Conservation (phyloP, 768 basidiomycete species). For the Lentinula edodes region DNA sequence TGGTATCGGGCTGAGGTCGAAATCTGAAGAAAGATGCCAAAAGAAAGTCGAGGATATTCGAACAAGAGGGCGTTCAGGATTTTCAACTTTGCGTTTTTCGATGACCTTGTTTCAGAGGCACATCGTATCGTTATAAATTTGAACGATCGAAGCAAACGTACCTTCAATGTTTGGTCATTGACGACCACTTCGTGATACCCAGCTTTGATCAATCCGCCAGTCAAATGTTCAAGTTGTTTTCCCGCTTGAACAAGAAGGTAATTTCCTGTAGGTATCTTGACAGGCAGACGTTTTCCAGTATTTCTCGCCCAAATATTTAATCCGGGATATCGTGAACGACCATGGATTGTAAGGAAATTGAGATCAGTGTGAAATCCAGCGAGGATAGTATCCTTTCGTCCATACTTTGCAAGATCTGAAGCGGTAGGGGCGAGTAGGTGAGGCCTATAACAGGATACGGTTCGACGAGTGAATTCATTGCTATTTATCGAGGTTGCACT, state of each 20-base stretch:
- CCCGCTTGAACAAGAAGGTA: slow-evolving; percentile 92
- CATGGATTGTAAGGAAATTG: slow-evolving; percentile 91
- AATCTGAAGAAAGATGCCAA: slow-evolving; percentile 89
- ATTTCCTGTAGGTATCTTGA: slow-evolving; percentile 76
- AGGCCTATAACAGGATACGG: slow-evolving; percentile 36
- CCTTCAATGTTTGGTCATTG: slow-evolving; percentile 70
- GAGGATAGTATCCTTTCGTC: slow-evolving; percentile 74
- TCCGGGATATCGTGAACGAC: slow-evolving; percentile 81
- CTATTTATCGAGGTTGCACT: slow-evolving; percentile 13
- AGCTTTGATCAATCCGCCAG: slow-evolving; percentile 81
- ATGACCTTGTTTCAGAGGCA: slow-evolving; percentile 44
- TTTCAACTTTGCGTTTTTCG: slow-evolving; percentile 47
- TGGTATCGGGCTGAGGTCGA: slow-evolving; percentile 65
- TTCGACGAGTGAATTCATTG: not conserved
- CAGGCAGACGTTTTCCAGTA: slow-evolving; percentile 83
- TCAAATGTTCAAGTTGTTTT: slow-evolving; percentile 88
- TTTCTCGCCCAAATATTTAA: slow-evolving; percentile 95
- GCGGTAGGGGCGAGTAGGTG: slow-evolving; percentile 93
- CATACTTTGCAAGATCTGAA: slow-evolving; percentile 80
- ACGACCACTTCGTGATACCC: slow-evolving; percentile 93
- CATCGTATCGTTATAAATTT: not conserved
- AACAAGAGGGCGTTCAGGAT: slow-evolving; percentile 77
- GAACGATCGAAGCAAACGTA: slow-evolving; percentile 25
- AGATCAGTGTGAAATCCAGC: slow-evolving; percentile 95
- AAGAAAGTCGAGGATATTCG: slow-evolving; percentile 98